Evolutionary conservation across 495 filamentous ascomycete genomes (phyloP).

Genomic region (Tuber melanosporum): DNA sequence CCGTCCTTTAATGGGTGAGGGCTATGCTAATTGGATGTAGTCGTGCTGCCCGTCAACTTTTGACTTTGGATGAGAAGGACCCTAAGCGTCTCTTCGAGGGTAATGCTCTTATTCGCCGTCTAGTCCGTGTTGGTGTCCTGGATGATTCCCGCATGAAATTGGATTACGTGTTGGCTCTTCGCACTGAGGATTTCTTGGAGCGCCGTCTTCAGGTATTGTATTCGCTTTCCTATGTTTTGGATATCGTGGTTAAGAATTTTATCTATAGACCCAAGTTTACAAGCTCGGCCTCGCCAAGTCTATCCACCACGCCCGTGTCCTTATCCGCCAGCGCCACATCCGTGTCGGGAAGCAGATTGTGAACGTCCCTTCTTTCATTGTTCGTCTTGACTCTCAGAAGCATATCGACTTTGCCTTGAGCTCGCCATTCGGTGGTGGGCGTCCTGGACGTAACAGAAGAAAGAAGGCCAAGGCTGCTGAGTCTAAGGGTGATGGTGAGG

Average conservation of each 20-base stretch:
- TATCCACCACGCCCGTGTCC: conserved; percentile 98
- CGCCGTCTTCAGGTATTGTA: conserved; percentile 63
- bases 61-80: conserved; percentile 99
- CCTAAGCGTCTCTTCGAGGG: conserved; percentile 99
- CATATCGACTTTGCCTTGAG: conserved; percentile 98
- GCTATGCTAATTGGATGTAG: conserved; percentile 42
- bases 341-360: conserved; percentile 99
- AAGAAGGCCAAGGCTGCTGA: conserved; percentile 98
- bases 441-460: conserved; percentile 90
- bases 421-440: conserved; percentile 95
- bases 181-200: conserved; percentile 98
- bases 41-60: conserved; percentile 99
- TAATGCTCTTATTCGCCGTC: conserved; percentile 98
- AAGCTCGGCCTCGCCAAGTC: conserved; percentile 99
- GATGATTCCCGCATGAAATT: conserved; percentile 99
- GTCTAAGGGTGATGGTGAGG: conserved; percentile 77
- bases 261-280: conserved; percentile 86
- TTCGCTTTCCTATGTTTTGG: background rate
- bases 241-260: background rate
- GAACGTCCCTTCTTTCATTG: conserved; percentile 98
- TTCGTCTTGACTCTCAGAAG: conserved; percentile 99
- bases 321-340: conserved; percentile 98
- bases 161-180: conserved; percentile 99
- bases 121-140: conserved; percentile 98
- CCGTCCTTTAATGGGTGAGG: background rate